Conservation (phyloP, 2,329 filamentous ascomycete species). For the Zymoseptoria crescenta region DNA sequence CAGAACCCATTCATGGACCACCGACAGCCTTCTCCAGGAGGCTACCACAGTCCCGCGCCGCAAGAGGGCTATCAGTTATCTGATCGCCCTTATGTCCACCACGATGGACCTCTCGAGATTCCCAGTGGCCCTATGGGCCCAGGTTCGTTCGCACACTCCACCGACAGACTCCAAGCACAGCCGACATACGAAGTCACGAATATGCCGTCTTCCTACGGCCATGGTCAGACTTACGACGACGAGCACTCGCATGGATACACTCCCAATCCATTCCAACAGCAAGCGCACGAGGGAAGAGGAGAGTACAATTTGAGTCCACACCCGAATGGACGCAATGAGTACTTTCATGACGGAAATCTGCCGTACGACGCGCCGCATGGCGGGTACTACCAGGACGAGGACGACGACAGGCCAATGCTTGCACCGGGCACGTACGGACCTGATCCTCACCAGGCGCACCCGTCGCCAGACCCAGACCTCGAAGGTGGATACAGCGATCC, state of each 20-base stretch:
- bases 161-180: constrained; percentile 73
- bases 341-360: constrained; percentile 58
- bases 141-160: constrained; percentile 37
- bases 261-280: constrained; percentile 34
- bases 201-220: constrained; percentile 55
- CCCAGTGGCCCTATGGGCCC: constrained; percentile 52
- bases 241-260: constrained; percentile 37
- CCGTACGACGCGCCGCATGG: constrained; percentile 28
- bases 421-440: constrained; percentile 55
- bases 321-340: constrained; percentile 70
- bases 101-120: constrained; percentile 55
- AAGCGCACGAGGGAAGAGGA: constrained; percentile 37
- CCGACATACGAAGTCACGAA: constrained; percentile 72
- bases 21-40: constrained; percentile 36
- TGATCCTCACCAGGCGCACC: constrained; percentile 41
- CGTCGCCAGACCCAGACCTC: constrained; percentile 31
- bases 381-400: constrained; percentile 56
- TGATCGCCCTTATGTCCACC: constrained; percentile 59
- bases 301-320: constrained; percentile 65
- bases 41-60: constrained; percentile 69
- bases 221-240: constrained; percentile 54
- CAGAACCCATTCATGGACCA: constrained; percentile 19
- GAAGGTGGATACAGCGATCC: constrained; percentile 35
- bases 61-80: constrained; percentile 75
- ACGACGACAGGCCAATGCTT: constrained; percentile 71